A percentile compares a stretch with the other conserved stretches of the same genome.
These are phyloP conservation scores for Russula virescens DNA, from an alignment of 768 basidiomycete genomes.

Conservation along the genomic window DNA sequence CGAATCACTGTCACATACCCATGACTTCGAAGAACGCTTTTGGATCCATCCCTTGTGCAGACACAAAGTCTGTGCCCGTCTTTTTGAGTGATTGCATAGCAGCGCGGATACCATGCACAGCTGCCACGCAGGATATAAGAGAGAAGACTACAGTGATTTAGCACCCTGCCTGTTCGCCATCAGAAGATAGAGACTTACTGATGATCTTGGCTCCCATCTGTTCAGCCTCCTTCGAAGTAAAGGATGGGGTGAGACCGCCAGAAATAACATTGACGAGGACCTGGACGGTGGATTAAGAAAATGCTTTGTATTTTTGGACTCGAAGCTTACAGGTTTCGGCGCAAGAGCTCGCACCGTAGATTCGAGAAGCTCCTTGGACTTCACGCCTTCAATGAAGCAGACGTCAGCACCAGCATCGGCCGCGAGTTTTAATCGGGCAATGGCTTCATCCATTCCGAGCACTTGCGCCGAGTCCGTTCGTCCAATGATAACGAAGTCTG, in stretches of 20 bases:
- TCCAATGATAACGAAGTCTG: conserved; percentile 74
- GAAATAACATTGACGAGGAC: conserved; percentile 78
- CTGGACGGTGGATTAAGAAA: conserved; percentile 27
- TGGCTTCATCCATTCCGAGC: conserved; percentile 72
- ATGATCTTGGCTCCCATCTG: conserved; percentile 69
- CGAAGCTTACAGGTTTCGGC: conserved; percentile 54
- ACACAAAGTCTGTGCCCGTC: conserved; percentile 66
- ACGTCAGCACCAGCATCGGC: conserved; percentile 72
- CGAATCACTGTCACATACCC: conserved; percentile 39
- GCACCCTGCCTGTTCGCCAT: background rate
- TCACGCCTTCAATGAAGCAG: conserved; percentile 78
- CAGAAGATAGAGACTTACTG: conserved; percentile 42
- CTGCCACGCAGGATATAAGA: conserved; percentile 68
- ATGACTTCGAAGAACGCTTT: conserved; percentile 73
- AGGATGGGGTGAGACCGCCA: conserved; percentile 70
- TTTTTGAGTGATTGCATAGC: conserved; percentile 72
- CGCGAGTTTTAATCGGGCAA: conserved; percentile 60
- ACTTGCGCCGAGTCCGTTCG: conserved; percentile 76
- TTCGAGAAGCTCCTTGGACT: conserved; percentile 57
- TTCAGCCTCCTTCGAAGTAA: conserved; percentile 65
- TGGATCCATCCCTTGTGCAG: conserved; percentile 63
- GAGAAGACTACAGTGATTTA: conserved; percentile 52
- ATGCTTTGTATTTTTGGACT: background rate
- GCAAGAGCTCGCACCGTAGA: conserved; percentile 60
- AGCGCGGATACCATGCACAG: conserved; percentile 70